Evolutionary conservation across 169 alveolate genomes (phyloP).

Genomic region (Plasmodium billcollinsi): DNA sequence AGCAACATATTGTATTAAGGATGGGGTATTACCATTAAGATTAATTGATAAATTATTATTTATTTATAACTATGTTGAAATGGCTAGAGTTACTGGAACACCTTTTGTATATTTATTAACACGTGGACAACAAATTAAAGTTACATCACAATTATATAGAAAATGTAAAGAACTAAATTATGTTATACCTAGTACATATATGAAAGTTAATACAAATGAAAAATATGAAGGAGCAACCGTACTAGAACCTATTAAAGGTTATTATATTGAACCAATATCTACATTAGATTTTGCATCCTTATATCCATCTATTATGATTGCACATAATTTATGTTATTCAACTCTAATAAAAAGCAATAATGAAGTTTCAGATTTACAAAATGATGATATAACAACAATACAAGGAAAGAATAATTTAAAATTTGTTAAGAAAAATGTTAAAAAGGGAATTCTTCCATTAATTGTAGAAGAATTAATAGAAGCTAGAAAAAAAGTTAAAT

Average conservation of each 20-base stretch:
- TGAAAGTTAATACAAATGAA: constrained; percentile 78
- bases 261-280: constrained; percentile 98
- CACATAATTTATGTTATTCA: constrained; percentile 98
- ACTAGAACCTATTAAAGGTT: constrained; percentile 95
- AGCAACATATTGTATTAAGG: constrained; percentile 99
- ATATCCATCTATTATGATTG: constrained; percentile 99
- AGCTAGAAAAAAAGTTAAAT: constrained; percentile 96
- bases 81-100: constrained; percentile 99
- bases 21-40: constrained; percentile 96
- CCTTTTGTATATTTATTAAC: constrained; percentile 94
- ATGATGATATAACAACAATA: constrained; percentile 71
- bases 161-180: constrained; percentile 92
- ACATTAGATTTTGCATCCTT: constrained; percentile 99
- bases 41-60: constrained; percentile 96
- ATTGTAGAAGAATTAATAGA: constrained; percentile 97
- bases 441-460: constrained; percentile 97
- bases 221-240: constrained; percentile 97
- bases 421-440: constrained; percentile 70
- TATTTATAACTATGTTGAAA: constrained; percentile 97
- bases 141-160: constrained; percentile 95
- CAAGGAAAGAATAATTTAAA: constrained; percentile 36
- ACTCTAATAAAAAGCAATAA: constrained; percentile 92
- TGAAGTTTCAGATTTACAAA: constrained; percentile 79
- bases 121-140: constrained; percentile 99
- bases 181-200: constrained; percentile 92